Evolutionary conservation across 2,329 filamentous ascomycete species (phyloP).

Genomic region (Raffaelea ambrosiae): DNA sequence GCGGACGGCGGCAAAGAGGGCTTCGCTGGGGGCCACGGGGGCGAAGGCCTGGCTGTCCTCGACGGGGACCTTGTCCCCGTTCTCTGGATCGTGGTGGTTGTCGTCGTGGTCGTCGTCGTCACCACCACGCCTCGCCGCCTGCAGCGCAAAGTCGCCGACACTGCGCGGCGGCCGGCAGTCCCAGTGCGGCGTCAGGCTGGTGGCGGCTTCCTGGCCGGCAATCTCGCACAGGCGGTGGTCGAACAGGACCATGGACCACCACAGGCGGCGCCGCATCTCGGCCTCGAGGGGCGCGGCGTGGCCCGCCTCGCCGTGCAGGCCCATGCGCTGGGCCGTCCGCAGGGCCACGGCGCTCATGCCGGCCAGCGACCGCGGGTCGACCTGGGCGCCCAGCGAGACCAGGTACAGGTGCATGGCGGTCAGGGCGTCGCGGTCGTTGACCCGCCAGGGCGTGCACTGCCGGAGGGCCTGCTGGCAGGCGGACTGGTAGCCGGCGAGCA

Average conservation of each 20-base stretch:
- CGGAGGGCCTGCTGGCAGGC: constrained; percentile 44
- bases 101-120: constrained; percentile 1
- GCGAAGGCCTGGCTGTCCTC: background rate
- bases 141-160: constrained; percentile 36
- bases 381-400: constrained; percentile 21
- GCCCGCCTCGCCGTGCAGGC: constrained; percentile 40
- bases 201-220: constrained; percentile 26
- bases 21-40: constrained; percentile 27
- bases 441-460: constrained; percentile 39
- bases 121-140: constrained; percentile 20
- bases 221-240: constrained; percentile 49
- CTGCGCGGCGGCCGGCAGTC: constrained; percentile 35
- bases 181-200: constrained; percentile 25
- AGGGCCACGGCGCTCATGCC: constrained; percentile 45
- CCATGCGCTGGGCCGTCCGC: constrained; percentile 47
- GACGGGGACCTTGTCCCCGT: background rate
- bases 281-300: constrained; percentile 31
- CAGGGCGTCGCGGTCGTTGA: constrained; percentile 41
- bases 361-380: constrained; percentile 41
- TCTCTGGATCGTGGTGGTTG: background rate
- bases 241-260: constrained; percentile 52
- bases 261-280: constrained; percentile 52
- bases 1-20: constrained; percentile 31
- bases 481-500: constrained; percentile 33
- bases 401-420: constrained; percentile 49